Base-by-base conservation (phyloP, 768 basidiomycete species). In the Tricholoma saponaceum region DNA sequence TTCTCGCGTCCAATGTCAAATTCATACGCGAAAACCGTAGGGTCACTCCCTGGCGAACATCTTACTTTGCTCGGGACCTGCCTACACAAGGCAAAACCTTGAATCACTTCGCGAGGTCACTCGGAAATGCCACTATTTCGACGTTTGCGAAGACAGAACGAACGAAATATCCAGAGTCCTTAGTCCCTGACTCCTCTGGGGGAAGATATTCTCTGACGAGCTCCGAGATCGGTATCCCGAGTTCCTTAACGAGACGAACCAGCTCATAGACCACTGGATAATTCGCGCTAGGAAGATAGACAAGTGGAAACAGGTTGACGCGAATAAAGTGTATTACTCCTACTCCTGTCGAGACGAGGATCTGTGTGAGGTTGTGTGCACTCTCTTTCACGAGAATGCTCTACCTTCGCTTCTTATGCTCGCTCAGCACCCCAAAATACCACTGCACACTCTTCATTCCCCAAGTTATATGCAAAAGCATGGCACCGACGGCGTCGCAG, bases 101-200 rank as follows among this genome's bases (percentile, higher is more conserved):
- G 33, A 70, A 66, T 28, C 70, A 77, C 41, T 75, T 79, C 55
- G 60, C 64, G 9, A 60, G 65, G 32, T 67, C 66, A 8, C 54
- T 77, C 30, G 58, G 55, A 0, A 37, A 59, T n/a, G n/a, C n/a
- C 0, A 66, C 70, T 0, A 73, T 79, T 30, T 54, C 47, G 3
- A 62, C 60, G 0, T 76, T 77, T 56, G 70, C 74, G 1, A 64
- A 69, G 9, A 76, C 74, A 13, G 76, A 79, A 53, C 66, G 75
- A 28, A 56, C 56, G 3, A 76, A 76, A 57, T 74, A 72, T 50
- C 69, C 23, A 6, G 20, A 30, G 0, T 55, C 52, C 64, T 68
- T 56, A 1, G 52, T 62, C 7, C 62, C 62, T 1, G 10, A 49
- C 1, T 28, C 58, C 0, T n/a, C n/a, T n/a, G n/a, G n/a, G 69